Evolutionary conservation across 345 rosid genomes (phyloP), one percentile per base, ranked within the genome.

Genomic region (Moricandia arvensis): DNA sequence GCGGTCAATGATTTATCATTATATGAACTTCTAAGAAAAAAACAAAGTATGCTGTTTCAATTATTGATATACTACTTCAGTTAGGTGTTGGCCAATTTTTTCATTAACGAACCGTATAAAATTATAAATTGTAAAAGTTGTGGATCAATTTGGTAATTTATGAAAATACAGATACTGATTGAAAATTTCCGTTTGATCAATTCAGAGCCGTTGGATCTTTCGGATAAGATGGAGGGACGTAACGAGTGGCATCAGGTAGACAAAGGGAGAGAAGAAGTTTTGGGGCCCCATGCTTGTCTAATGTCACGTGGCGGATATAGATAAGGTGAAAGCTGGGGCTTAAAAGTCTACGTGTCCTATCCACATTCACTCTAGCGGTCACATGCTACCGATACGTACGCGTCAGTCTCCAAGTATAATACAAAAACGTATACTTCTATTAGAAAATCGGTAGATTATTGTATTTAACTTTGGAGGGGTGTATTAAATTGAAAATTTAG

Each of bases 291-390:
- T 59, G 13, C 43, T 54, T 21, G 13, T 38, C 43, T 51, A 38
- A 21, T 24, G 78, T 53, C 78, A 78, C 78, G 78, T 73, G 81
- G 63, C 74, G 43, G 65, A 78, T 73, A 41, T 4, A 17, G 81
- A 78, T 78, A 78, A 78, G 78, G 64, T 72, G 26, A 21, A 60
- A 66, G 59, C 69, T 78, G 63, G 51, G 27, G 0, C n/a, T 76
- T n/a, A 5, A n/a, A 41, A 54, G 15, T 70, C 41, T 71, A 76
- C 80, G 75, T 76, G 80, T 69, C 31, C 55, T 31, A 63, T 72
- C 77, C 63, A 49, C 64, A 59, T 41, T 8, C 57, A 71, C 6
- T 71, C 21, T 76, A 69, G n/a, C 70, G 45, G 59, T 75, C 74
- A n/a, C 24, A 38, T 66, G 30, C 43, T 63, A 51, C 49, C 61